These are phyloP conservation scores for Buxus sempervirens DNA, from an alignment of 164 flowering plant species.

Conservation along the genomic window DNA sequence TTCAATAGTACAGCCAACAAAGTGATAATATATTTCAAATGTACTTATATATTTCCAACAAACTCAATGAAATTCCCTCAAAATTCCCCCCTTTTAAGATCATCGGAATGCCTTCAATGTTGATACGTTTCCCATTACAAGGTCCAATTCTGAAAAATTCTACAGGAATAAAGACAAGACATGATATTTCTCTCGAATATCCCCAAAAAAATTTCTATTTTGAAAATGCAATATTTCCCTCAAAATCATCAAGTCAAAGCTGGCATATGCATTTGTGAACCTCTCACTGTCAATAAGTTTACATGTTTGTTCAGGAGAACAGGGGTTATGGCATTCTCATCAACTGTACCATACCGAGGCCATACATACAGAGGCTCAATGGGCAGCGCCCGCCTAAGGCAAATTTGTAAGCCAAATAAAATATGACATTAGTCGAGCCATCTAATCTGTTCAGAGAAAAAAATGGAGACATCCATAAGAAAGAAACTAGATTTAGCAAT, in stretches of 20 bases:
- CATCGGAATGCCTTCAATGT: no score
- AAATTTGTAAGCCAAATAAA: background rate
- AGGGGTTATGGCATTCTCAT: no score
- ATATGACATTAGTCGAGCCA: background rate
- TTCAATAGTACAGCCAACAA: background rate
- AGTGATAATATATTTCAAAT: background rate
- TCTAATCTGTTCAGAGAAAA: background rate
- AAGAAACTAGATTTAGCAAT: background rate
- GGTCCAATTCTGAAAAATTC: no score
- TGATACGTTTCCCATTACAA: no score
- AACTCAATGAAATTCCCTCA: no score
- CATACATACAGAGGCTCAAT: background rate
- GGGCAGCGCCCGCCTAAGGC: background rate
- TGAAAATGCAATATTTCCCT: no score
- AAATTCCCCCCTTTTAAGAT: no score
- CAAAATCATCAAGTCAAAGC: no score
- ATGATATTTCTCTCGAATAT: no score
- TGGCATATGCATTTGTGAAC: background rate
- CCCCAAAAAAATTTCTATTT: no score
- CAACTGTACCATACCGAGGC: background rate
- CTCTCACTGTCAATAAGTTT: background rate
- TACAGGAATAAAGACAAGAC: no score
- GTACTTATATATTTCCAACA: no score
- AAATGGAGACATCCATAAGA: background rate
- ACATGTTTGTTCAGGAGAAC: background rate